These are phyloP conservation scores for Paraleonurus japonicus DNA, from an alignment of 257 asterid genomes.

Conservation along the genomic window DNA sequence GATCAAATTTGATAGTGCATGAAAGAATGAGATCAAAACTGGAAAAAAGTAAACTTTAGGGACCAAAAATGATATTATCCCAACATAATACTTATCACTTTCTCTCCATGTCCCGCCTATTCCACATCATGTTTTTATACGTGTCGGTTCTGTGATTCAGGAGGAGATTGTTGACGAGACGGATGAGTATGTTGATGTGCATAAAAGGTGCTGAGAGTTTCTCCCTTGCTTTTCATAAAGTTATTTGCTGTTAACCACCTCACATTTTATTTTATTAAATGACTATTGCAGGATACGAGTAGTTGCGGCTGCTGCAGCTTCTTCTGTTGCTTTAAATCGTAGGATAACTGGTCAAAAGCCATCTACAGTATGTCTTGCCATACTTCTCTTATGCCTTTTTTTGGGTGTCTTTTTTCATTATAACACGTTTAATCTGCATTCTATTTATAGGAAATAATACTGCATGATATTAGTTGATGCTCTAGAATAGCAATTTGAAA, in stretches of 20 bases:
- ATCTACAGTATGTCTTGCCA: slow-evolving; percentile 20
- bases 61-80: too few species aligned
- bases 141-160: slow-evolving; percentile 41
- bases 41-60: too few species aligned
- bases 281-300: slow-evolving; percentile 76
- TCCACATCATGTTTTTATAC: slow-evolving; percentile 1
- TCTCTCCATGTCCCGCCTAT: neutral
- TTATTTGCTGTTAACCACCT: neutral
- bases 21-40: too few species aligned
- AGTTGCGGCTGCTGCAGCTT: slow-evolving; percentile 94
- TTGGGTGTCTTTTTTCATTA: neutral
- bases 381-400: neutral
- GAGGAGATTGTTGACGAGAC: slow-evolving; percentile 99
- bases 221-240: neutral
- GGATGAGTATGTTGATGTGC: slow-evolving; percentile 86
- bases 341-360: slow-evolving; percentile 26
- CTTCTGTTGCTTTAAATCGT: slow-evolving; percentile 59
- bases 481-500: neutral
- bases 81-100: neutral
- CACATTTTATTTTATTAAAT: neutral
- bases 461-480: neutral
- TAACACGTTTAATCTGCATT: neutral
- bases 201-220: slow-evolving; percentile 60
- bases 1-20: too few species aligned
- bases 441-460: neutral